phyloP scores from a whole-genome alignment of 768 basidiomycete species.

The Tephrocybe sp. region DNA sequence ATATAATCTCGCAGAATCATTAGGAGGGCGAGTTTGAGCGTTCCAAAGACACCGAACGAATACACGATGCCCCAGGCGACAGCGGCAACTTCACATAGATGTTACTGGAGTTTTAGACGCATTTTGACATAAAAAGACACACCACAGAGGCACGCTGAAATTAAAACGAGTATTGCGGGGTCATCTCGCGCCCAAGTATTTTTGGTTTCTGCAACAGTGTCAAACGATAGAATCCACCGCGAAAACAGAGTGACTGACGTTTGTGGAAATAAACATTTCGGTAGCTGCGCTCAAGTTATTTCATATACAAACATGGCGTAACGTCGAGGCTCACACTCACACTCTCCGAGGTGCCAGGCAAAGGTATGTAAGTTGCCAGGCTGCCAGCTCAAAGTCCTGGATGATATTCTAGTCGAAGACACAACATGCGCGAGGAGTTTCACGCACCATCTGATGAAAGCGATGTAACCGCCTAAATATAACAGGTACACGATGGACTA shows the following conservation, averaged over 20 bases:
- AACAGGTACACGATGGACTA: conserved; percentile 64
- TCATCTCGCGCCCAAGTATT: conserved; percentile 98
- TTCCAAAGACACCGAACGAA: conserved; percentile 52
- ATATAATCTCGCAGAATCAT: conserved; percentile 93
- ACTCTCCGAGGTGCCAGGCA: conserved; percentile 92
- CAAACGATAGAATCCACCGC: background rate
- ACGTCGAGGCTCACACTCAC: conserved; percentile 40
- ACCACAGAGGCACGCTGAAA: conserved; percentile 78
- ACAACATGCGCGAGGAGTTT: background rate
- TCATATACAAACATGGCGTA: background rate
- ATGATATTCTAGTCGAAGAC: conserved; percentile 1
- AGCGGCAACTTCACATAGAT: conserved; percentile 57
- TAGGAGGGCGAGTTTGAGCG: conserved; percentile 62
- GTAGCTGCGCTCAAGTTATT: conserved; percentile 52
- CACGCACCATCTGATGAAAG: conserved; percentile 81
- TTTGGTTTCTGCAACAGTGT: conserved; percentile 72
- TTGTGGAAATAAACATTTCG: conserved; percentile 98
- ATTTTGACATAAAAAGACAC: conserved; percentile 17
- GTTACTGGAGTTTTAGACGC: too few species aligned
- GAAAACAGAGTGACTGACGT: conserved; percentile 49
- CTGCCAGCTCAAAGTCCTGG: conserved; percentile 95
- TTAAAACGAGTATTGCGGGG: conserved; percentile 88
- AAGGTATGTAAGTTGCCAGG: conserved; percentile 93
- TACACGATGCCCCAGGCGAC: conserved; percentile 87
- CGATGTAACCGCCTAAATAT: conserved; percentile 79